phyloP scores from a whole-genome alignment of 192 early-diverging fungal species.

The Coemansia sp. region DNA sequence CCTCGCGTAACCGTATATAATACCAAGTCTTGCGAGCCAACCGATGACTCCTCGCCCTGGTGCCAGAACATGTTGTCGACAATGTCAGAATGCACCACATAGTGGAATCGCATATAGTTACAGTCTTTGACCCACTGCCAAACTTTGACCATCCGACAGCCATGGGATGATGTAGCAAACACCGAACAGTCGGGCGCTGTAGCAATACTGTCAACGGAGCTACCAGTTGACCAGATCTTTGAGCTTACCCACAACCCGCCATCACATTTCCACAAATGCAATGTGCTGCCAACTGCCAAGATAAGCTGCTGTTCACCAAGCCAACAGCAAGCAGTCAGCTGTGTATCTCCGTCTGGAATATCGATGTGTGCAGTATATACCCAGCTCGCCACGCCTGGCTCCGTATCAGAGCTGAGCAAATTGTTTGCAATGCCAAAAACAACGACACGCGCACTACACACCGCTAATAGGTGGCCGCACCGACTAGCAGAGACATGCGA shows the following conservation, averaged over 20 bases:
- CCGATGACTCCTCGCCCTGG: not conserved
- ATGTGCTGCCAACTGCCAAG: constrained; percentile 5
- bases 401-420: not conserved
- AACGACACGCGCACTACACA: constrained; percentile 10
- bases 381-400: constrained; percentile 16
- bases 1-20: constrained; percentile 25
- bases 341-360: not conserved
- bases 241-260: constrained; percentile 14
- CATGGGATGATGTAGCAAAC: constrained; percentile 28
- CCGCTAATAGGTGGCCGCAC: constrained; percentile 23
- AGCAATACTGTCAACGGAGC: constrained; percentile 16
- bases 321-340: constrained; percentile 23
- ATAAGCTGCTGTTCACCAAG: constrained; percentile 13
- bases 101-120: constrained; percentile 36
- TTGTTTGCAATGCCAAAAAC: constrained; percentile 13
- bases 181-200: constrained; percentile 11
- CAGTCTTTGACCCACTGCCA: constrained; percentile 26
- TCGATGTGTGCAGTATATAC: constrained; percentile 9
- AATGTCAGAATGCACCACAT: constrained; percentile 29
- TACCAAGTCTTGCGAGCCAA: not conserved
- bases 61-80: constrained; percentile 40
- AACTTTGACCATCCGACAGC: constrained; percentile 33
- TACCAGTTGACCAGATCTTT: constrained; percentile 11
- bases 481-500: constrained; percentile 12
- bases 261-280: constrained; percentile 20